Evolutionary conservation across 2,329 filamentous ascomycete genomes (phyloP), one percentile per base, ranked within the genome.

Genomic region (Trichoderma breve): DNA sequence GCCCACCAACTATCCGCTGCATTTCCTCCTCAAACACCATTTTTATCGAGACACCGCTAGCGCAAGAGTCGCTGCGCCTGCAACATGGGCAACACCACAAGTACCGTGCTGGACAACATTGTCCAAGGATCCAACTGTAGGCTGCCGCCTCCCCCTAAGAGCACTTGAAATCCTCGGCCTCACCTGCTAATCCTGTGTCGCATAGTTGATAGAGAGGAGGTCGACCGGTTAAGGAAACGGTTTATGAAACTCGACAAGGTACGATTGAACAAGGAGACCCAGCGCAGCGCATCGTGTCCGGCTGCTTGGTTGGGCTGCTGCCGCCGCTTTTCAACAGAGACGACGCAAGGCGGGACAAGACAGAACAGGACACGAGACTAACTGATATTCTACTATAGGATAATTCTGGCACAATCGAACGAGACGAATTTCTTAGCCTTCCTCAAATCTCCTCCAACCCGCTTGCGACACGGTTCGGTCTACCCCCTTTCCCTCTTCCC

Each of bases 221-320:
- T 99, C 73, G 96, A 98, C 81, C 90, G 96, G 79, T 87, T 99
- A 81, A 90, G 94, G 80, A 99, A 99, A 86, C 90, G 95, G 74
- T 99, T 99, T 81, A 98, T 98, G 95, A 99, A 99, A 85, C 87
- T 99, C 73, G 96, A 99, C 84, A 98, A 98, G 89, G 95, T 96
- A 84, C 76, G 85, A 76, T 34, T 69, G 63, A 30, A 57, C 43
- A 43, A 63, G 30, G 30, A 28, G 36, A 43, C 43, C 24, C 34
- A 43, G 57, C 28, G 12, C 47, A 7, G 51, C 15, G 26, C 26
- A 58, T 30, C n/a, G 18, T 30, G 62, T 6, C n/a, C 6, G 15
- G 32, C 47, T 18, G 11, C 30, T 6, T n/a, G 12, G n/a, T n/a
- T 18, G 55, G n/a, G 36, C 65, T 47, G 53, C 24, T 18, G 55